These are phyloP conservation scores for Pythium sp. DNA, from an alignment of 352 stramenopile species.

Conservation along the genomic window DNA sequence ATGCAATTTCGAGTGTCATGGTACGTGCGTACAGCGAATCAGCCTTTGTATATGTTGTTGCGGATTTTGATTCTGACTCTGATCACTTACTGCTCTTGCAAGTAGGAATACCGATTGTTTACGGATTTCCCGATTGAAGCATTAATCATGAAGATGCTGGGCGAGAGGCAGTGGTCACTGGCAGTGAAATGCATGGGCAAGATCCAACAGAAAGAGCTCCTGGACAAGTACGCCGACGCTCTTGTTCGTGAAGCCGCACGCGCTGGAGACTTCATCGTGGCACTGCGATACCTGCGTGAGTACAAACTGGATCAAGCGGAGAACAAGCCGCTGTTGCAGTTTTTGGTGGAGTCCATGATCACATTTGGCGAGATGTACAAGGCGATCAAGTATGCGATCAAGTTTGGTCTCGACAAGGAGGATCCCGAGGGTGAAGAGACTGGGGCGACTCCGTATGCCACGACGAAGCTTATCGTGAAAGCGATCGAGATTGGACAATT, in stretches of 20 bases:
- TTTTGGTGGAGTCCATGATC: conserved; percentile 69
- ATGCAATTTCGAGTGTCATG: conserved; percentile 71
- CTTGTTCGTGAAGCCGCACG: conserved; percentile 57
- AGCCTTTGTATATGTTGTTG: background rate
- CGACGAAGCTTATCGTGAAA: conserved; percentile 48
- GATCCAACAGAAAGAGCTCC: conserved; percentile 39
- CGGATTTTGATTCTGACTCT: background rate
- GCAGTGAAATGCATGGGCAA: conserved; percentile 84
- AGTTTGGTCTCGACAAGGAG: conserved; percentile 61
- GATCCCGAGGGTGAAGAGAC: conserved; percentile 23
- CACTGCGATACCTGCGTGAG: conserved; percentile 67
- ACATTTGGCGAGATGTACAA: conserved; percentile 80
- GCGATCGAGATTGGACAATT: conserved; percentile 62
- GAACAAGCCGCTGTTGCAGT: conserved; percentile 41
- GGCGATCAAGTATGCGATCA: conserved; percentile 86
- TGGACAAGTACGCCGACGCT: conserved; percentile 42
- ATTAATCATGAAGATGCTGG: conserved; percentile 63
- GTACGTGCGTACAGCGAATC: conserved; percentile 15
- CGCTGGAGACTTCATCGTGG: conserved; percentile 69
- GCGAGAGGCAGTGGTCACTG: conserved; percentile 63
- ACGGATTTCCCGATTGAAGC: conserved; percentile 65
- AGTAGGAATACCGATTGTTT: conserved; percentile 59
- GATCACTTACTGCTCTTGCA: background rate
- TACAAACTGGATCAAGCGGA: conserved; percentile 66
- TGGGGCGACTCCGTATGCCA: conserved; percentile 37